phyloP scores from a whole-genome alignment of 352 stramenopile species.

The Blastocystis sp. region DNA sequence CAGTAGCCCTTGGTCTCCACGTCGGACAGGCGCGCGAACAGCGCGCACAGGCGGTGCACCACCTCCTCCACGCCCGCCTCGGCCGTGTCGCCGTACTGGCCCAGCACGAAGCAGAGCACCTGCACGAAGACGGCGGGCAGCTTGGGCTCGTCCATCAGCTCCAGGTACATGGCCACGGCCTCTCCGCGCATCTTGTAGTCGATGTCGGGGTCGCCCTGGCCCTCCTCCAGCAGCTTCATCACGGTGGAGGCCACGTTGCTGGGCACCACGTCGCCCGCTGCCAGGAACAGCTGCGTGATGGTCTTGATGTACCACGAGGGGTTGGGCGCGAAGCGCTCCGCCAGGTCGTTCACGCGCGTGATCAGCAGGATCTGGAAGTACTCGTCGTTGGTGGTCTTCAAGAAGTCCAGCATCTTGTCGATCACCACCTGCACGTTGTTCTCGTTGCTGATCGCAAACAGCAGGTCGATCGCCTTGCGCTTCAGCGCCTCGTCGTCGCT shows the following conservation, averaged over 20 bases:
- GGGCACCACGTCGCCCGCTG: conserved; percentile 92
- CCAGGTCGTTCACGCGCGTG: conserved; percentile 91
- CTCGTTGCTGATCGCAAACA: conserved; percentile 97
- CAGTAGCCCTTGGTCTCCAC: conserved; percentile 86
- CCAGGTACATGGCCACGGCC: conserved; percentile 92
- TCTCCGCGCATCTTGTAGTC: conserved; percentile 92
- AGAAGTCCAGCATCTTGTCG: conserved; percentile 93
- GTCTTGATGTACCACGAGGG: conserved; percentile 98
- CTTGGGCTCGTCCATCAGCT: conserved; percentile 86
- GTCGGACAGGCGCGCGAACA: conserved; percentile 79
- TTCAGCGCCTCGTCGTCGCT: conserved; percentile 98
- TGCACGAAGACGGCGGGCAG: conserved; percentile 91
- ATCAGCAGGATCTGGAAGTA: conserved; percentile 94
- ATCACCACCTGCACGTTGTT: conserved; percentile 99
- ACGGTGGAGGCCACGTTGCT: conserved; percentile 94
- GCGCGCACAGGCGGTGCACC: conserved; percentile 87
- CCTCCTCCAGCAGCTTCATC: conserved; percentile 93
- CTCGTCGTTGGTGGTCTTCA: conserved; percentile 90
- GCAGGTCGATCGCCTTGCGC: conserved; percentile 83
- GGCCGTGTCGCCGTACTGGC: conserved; percentile 96
- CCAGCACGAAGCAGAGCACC: conserved; percentile 95
- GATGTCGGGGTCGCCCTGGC: conserved; percentile 91
- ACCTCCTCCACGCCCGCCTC: conserved; percentile 88
- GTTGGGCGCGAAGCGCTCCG: conserved; percentile 92
- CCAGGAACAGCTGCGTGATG: conserved; percentile 89